phyloP scores from a whole-genome alignment of 148 eudicot genomes.

The Pharnaceum exiguum region DNA sequence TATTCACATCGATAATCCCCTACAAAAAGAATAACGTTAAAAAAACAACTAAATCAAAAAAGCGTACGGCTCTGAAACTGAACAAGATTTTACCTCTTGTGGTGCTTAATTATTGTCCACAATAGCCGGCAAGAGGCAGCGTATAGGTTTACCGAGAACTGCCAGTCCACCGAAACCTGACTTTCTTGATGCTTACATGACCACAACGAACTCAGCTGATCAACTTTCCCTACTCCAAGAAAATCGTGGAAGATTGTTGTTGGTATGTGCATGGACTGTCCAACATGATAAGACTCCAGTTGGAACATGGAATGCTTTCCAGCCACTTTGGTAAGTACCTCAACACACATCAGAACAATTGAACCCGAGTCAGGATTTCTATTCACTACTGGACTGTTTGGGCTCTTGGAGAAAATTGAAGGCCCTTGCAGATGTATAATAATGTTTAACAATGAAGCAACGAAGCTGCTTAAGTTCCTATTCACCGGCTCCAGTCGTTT shows the following conservation, averaged over 20 bases:
- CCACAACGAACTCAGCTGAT: slow-evolving; percentile 12
- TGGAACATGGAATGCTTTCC: slow-evolving; percentile 63
- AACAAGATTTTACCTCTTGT: slow-evolving; percentile 46
- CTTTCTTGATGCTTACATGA: slow-evolving; percentile 16
- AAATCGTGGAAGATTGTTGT: slow-evolving; percentile 56
- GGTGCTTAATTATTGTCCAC: slow-evolving; percentile 74
- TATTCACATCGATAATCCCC: not conserved
- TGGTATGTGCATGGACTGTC: slow-evolving; percentile 61
- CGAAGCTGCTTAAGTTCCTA: slow-evolving; percentile 45
- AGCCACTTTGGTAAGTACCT: slow-evolving; percentile 56
- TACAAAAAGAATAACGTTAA: not conserved
- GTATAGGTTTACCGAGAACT: slow-evolving; percentile 53
- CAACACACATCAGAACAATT: slow-evolving; percentile 76
- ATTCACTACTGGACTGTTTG: slow-evolving; percentile 13
- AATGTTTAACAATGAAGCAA: slow-evolving; percentile 68
- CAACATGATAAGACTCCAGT: slow-evolving; percentile 49
- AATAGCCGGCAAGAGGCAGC: slow-evolving; percentile 76
- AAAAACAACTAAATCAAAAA: not conserved
- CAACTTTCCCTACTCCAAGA: slow-evolving; percentile 28
- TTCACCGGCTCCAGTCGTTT: slow-evolving; percentile 49
- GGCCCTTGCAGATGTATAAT: slow-evolving; percentile 78
- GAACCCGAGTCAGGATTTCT: slow-evolving; percentile 74
- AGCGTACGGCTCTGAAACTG: not conserved
- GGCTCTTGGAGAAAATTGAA: slow-evolving; percentile 33
- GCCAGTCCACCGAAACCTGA: slow-evolving; percentile 39